Evolutionary conservation across 2,329 filamentous ascomycete genomes (phyloP).

Genomic region (Diaporthe sp.): DNA sequence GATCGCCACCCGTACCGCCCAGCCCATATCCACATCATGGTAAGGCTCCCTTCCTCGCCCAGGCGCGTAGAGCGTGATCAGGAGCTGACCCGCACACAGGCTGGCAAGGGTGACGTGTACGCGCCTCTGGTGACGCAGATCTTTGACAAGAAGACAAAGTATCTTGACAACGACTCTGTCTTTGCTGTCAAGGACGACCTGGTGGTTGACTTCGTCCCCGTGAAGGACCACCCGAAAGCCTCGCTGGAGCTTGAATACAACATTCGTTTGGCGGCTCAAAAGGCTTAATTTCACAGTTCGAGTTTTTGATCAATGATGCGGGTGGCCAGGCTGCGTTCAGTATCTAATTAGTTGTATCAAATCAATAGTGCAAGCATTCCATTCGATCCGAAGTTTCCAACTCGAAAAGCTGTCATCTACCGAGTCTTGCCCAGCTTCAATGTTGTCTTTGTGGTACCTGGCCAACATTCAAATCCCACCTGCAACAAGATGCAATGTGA

Average conservation of each 20-base stretch:
- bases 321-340: background rate
- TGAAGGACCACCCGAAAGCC: constrained; percentile 52
- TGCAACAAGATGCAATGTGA: background rate
- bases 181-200: constrained; percentile 57
- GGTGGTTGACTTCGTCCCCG: constrained; percentile 54
- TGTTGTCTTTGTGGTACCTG: background rate
- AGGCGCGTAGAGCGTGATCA: background rate
- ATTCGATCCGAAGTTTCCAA: background rate
- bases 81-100: constrained; percentile 33
- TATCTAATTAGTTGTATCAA: background rate
- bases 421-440: background rate
- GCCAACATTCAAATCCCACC: background rate
- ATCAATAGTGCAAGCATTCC: background rate
- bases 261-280: constrained; percentile 47
- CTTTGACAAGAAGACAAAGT: constrained; percentile 72
- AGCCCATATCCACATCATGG: constrained; percentile 73
- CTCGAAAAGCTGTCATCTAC: background rate
- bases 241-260: constrained; percentile 56
- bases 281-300: background rate
- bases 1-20: constrained; percentile 71
- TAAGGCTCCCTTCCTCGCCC: constrained; percentile 48
- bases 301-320: background rate
- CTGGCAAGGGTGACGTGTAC: constrained; percentile 44
- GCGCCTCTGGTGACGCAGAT: constrained; percentile 71
- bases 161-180: constrained; percentile 61